A percentile compares a stretch with the other conserved stretches of the same genome.
Evolutionary conservation across 2,329 filamentous ascomycete species (phyloP).

Genomic region (Aspergillus piperis): DNA sequence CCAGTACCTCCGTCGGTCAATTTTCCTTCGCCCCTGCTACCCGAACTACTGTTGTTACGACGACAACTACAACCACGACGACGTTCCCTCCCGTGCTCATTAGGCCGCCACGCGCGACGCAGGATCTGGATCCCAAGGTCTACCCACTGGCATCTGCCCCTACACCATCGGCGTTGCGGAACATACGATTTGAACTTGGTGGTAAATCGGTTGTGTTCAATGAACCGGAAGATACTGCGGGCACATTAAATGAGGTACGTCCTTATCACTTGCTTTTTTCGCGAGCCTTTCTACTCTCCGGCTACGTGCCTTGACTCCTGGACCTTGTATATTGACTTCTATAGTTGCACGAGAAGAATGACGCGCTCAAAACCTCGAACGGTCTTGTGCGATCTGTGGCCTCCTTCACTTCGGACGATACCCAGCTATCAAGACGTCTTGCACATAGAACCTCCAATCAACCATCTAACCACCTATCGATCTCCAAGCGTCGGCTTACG

Average conservation of each 20-base stretch:
- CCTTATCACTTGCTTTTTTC: background rate
- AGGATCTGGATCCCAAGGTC: constrained; percentile 78
- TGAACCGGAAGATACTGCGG: constrained; percentile 60
- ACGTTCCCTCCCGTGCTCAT: constrained; percentile 81
- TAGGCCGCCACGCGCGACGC: constrained; percentile 68
- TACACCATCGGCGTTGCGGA: constrained; percentile 75
- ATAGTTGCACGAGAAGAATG: constrained; percentile 49
- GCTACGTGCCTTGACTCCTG: background rate
- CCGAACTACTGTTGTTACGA: constrained; percentile 73
- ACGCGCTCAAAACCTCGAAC: constrained; percentile 48
- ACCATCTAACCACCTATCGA: constrained; percentile 25
- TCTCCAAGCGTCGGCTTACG: constrained; percentile 51
- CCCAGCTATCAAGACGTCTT: constrained; percentile 30
- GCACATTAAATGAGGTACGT: constrained; percentile 57
- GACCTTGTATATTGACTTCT: constrained; percentile 13
- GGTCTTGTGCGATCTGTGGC: constrained; percentile 51
- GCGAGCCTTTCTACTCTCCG: background rate
- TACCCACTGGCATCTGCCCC: constrained; percentile 84
- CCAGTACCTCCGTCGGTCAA: constrained; percentile 54
- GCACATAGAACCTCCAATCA: constrained; percentile 28
- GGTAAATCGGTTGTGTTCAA: constrained; percentile 63
- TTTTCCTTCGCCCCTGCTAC: constrained; percentile 65
- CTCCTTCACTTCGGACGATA: constrained; percentile 45
- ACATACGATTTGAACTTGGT: constrained; percentile 72
- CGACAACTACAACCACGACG: constrained; percentile 84